These are phyloP conservation scores for Urostyla sp. DNA, from an alignment of 73 alveolate species.

Conservation along the genomic window DNA sequence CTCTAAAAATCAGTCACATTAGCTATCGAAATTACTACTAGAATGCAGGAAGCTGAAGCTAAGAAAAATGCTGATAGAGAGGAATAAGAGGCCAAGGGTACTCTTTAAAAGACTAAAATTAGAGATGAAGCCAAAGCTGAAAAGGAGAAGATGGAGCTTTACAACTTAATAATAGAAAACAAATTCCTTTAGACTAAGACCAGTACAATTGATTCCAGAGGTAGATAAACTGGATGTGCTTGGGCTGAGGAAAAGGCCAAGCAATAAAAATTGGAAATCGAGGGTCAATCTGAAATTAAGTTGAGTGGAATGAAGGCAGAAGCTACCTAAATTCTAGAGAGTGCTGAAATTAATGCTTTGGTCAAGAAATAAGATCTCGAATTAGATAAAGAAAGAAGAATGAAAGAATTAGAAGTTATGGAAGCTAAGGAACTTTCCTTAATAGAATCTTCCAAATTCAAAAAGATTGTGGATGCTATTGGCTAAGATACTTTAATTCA, in stretches of 20 bases:
- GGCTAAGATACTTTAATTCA: conserved; percentile 85
- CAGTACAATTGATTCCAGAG: too few species aligned
- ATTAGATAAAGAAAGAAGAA: conserved; percentile 56
- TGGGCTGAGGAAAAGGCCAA: conserved; percentile 88
- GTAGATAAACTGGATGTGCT: conserved; percentile 85
- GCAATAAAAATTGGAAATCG: conserved; percentile 72
- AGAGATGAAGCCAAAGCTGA: conserved; percentile 84
- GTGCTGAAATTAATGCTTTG: conserved; percentile 53
- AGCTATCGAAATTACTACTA: conserved; percentile 92
- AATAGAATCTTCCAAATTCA: conserved; percentile 79
- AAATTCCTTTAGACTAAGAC: conserved; percentile 59
- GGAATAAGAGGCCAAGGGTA: conserved; percentile 85
- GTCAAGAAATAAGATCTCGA: conserved; percentile 63
- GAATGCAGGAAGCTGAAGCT: conserved; percentile 86
- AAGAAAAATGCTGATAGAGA: conserved; percentile 79
- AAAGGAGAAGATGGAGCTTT: conserved; percentile 64
- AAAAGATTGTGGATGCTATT: conserved; percentile 71
- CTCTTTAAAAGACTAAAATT: conserved; percentile 77
- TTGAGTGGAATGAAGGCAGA: conserved; percentile 74
- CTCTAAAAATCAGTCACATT: conserved; percentile 85
- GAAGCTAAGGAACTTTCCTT: conserved; percentile 76
- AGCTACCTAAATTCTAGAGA: conserved; percentile 75
- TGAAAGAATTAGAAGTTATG: conserved; percentile 78
- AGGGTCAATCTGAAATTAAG: conserved; percentile 75
- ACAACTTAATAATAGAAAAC: conserved; percentile 62